A percentile compares a stretch with the other conserved stretches of the same genome.
phyloP scores from a whole-genome alignment of 441 rosid genomes.

The Croton laevigatus region DNA sequence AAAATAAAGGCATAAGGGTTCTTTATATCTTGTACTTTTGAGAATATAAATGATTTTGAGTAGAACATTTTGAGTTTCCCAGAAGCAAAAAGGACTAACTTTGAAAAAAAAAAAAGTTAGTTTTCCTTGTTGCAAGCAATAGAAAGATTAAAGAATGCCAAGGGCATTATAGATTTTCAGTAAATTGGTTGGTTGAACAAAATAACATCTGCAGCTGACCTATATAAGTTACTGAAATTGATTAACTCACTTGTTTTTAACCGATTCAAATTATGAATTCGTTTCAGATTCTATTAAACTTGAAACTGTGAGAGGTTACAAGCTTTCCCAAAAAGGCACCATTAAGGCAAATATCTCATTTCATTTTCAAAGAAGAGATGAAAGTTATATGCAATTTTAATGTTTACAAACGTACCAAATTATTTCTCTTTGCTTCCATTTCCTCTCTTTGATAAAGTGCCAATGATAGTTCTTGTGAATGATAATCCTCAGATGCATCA shows the following conservation, averaged over 20 bases:
- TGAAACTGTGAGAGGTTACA: constrained; percentile 13
- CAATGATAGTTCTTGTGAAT: constrained; percentile 81
- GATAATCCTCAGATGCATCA: constrained; percentile 78
- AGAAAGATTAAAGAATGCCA: background rate
- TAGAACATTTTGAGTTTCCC: background rate
- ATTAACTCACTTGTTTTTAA: background rate
- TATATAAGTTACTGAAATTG: background rate
- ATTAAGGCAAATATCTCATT: constrained; percentile 9
- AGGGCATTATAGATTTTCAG: background rate
- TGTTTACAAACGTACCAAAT: constrained; percentile 58
- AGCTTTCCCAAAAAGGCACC: background rate
- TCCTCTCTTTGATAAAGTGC: constrained; percentile 71
- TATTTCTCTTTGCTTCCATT: constrained; percentile 57
- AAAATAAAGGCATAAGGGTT: background rate
- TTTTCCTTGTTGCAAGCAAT: background rate
- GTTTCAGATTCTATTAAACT: background rate
- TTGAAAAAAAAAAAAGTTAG: background rate
- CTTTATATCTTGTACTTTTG: background rate
- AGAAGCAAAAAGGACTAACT: background rate
- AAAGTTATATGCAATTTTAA: constrained; percentile 21
- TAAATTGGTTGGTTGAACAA: background rate
- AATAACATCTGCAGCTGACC: background rate
- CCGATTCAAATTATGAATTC: background rate
- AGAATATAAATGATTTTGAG: background rate
- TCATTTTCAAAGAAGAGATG: constrained; percentile 15